Evolutionary conservation across 2,329 filamentous ascomycete genomes (phyloP).

Genomic region (Colletotrichum sojae): DNA sequence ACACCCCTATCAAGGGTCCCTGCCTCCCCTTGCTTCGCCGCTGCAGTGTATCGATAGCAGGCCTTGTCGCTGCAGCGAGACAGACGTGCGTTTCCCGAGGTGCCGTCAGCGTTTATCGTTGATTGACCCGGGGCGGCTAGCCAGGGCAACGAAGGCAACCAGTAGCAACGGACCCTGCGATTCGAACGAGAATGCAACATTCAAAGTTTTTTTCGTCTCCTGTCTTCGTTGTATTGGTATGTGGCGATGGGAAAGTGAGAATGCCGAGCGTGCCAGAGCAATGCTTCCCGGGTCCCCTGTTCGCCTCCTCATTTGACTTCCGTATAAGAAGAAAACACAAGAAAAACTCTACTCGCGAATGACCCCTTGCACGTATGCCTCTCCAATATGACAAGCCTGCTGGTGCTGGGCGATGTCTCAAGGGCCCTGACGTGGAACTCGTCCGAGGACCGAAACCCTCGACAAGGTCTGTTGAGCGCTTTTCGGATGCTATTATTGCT

Average conservation of each 20-base stretch:
- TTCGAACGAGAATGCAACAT: slow-evolving; percentile 15
- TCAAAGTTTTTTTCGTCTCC: slow-evolving; percentile 16
- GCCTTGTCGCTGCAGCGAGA: slow-evolving; percentile 11
- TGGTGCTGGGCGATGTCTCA: no score
- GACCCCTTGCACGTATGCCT: no score
- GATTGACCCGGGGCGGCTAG: slow-evolving; percentile 1
- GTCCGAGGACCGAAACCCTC: slow-evolving; percentile 10
- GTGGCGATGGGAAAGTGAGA: slow-evolving; percentile 22
- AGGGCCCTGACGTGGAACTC: no score
- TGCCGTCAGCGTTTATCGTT: slow-evolving; percentile 28
- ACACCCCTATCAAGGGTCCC: neutral
- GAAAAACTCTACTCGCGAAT: no score
- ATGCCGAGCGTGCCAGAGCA: neutral
- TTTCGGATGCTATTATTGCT: neutral
- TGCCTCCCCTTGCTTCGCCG: neutral
- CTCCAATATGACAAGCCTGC: no score
- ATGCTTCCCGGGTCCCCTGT: neutral
- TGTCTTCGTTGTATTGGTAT: neutral
- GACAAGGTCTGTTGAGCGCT: neutral
- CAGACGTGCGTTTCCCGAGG: slow-evolving; percentile 18
- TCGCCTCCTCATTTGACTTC: neutral
- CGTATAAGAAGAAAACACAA: no score
- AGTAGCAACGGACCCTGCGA: slow-evolving; percentile 9
- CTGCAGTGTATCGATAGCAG: slow-evolving; percentile 8
- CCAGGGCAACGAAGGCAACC: neutral